phyloP scores from a whole-genome alignment of 2,329 filamentous ascomycete species.

The Colletotrichum lentis region DNA sequence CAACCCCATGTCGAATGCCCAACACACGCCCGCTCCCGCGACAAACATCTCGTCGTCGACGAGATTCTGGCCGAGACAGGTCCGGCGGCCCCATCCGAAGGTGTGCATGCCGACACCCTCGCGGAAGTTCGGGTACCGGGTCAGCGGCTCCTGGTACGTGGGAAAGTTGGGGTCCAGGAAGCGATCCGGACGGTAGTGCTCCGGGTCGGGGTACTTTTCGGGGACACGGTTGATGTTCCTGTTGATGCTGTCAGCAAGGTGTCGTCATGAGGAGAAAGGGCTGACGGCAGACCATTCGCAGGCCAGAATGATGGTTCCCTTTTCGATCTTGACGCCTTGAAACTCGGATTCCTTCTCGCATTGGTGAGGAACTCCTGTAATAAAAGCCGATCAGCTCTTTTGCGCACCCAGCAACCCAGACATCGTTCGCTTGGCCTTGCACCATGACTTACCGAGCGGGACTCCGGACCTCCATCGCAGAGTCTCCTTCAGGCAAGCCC shows the following conservation, averaged over 20 bases:
- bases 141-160: slow-evolving; percentile 71
- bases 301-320: slow-evolving; percentile 58
- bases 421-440: background rate
- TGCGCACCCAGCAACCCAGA: background rate
- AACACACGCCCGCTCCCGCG: slow-evolving; percentile 56
- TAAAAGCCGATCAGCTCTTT: background rate
- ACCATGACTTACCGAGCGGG: slow-evolving; percentile 53
- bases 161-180: slow-evolving; percentile 70
- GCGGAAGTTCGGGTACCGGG: slow-evolving; percentile 68
- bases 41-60: slow-evolving; percentile 68
- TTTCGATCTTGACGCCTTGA: slow-evolving; percentile 57
- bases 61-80: slow-evolving; percentile 69
- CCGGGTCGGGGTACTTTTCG: slow-evolving; percentile 68
- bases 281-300: slow-evolving; percentile 57
- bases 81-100: slow-evolving; percentile 70
- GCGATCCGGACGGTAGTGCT: slow-evolving; percentile 68
- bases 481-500: slow-evolving; percentile 66
- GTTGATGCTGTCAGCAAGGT: background rate
- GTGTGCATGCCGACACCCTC: slow-evolving; percentile 66
- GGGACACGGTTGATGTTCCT: slow-evolving; percentile 67
- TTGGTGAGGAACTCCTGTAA: slow-evolving; percentile 57
- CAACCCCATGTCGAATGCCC: slow-evolving; percentile 57
- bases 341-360: slow-evolving; percentile 58
- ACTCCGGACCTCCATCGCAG: slow-evolving; percentile 66
- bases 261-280: too few relatives aligned